Base-by-base conservation (phyloP, 1,139 yeast genomes). In the Hansenula sp. region DNA sequence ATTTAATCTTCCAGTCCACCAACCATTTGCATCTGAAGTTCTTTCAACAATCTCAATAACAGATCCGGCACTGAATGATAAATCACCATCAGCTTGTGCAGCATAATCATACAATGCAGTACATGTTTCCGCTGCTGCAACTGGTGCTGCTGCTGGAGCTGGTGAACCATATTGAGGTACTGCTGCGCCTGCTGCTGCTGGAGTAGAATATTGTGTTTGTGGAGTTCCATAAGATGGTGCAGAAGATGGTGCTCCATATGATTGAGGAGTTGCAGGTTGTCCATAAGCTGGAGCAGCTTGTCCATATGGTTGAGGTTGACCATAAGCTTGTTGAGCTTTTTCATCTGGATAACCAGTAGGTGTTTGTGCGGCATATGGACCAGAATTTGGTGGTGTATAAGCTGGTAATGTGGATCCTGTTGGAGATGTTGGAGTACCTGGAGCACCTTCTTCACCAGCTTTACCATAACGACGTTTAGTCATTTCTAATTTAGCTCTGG, bases 1-100 rank as follows among this genome's bases (percentile, higher is more conserved):
- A 55, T 89, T 87, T 52, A 77, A 69, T 41, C 73, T 69, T n/a
- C 98, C 98, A 1, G 96, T 87, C 98, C 98, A 92, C 98, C 98
- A 92, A 4, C 96, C 97, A 55, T 88, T 88, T 41, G 81, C 73
- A 59, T 89, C 96, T 0, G 78, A 73, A 2, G 95, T 83, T 55
- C 86, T 80, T 58, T 88, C 87, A 7, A 89, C 75, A 43, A 92
- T 72, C 54, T 87, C 89, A 53, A 92, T 89, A 29, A 79, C 75
- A 9, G 92, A 87, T 18, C 97, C 97, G 0, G 96, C 96, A 29
- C 81, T 75, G 66, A 92, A 85, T 16, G 84, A 66, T 57, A 92
- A 73, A 58, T 92, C 98, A 14, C 97, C 97, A 38, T 77, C 86
- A 0, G 96, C 94, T 62, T 83, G 94, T 1, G 92, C 92, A 11